Base-by-base conservation (phyloP, 768 basidiomycete genomes). In the Leucogyrophana mollusca region DNA sequence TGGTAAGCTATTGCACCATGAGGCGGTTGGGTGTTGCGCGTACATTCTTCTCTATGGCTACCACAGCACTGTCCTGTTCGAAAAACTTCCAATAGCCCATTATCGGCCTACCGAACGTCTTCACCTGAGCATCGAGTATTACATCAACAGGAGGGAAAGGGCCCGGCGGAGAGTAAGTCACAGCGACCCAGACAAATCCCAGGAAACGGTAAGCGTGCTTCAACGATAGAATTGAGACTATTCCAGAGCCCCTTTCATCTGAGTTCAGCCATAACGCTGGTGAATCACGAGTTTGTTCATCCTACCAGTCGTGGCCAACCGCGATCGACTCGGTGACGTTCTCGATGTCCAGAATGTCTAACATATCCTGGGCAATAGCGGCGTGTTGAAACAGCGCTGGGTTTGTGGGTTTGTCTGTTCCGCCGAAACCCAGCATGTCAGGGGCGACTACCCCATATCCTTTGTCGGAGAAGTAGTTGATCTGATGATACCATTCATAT, bases 361-460 rank as follows among this genome's bases (percentile, higher is more conserved):
- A 3, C 11, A 72, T 36, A 36, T 74, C 73, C 35, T 57, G 55
- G 3, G 40, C 60, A 8, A 70, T 32, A 9, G 54, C 52, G 9
- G 58, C 56, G 16, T 53, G 56, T 20, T 53, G 34, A 40, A 71
- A 72, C 10, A 57, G 50, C 9, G 46, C 42, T 9, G 57, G 47
- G 34, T 68, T 61, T 0, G 42, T 49, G 7, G 76, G 67, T 53
- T 76, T 77, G 48, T 67, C 67, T 3, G 78, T 77, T 17, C 56
- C 66, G 13, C 74, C 77, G 27, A 64, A 69, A 5, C 78, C 77
- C 11, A 79, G 66, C 52, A 76, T 66, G 53, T 79, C 77, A 0
- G 76, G 76, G 13, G 65, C 71, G 40, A 79, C 55, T 11, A 77
- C 22, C 10, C 74, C 70, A 35, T 71, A 74, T 18, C 76, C 77